These are phyloP conservation scores for Candida vartiovaarae DNA, from an alignment of 805 yeast genomes.

Conservation along the genomic window DNA sequence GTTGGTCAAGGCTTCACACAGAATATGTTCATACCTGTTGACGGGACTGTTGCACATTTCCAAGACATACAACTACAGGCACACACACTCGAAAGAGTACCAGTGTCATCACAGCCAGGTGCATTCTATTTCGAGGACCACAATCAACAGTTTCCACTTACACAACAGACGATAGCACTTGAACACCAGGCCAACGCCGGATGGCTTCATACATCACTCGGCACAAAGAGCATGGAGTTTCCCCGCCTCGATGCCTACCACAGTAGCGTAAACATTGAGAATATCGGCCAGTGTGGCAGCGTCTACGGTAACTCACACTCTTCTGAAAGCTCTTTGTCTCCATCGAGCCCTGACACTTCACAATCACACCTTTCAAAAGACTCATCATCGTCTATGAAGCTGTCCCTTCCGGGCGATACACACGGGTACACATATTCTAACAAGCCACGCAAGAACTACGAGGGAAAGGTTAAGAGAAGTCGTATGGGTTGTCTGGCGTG, in stretches of 20 bases:
- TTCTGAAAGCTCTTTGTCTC: conserved; percentile 2
- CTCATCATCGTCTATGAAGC: conserved; percentile 4
- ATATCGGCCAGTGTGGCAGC: too few relatives aligned
- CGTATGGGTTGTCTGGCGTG: conserved; percentile 76
- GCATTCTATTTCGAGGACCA: too few relatives aligned
- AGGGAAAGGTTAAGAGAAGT: conserved; percentile 34
- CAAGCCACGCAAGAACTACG: conserved; percentile 1
- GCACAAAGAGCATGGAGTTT: neutral
- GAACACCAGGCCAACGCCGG: too few relatives aligned
- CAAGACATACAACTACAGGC: too few relatives aligned
- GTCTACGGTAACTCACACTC: conserved; percentile 2
- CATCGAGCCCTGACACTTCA: neutral
- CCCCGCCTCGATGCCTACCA: neutral
- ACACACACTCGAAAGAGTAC: too few relatives aligned
- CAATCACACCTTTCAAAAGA: conserved; percentile 6
- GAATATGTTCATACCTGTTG: too few relatives aligned
- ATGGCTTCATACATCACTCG: too few relatives aligned
- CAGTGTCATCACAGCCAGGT: too few relatives aligned
- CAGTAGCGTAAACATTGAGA: neutral
- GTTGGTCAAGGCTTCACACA: too few relatives aligned
- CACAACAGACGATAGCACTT: too few relatives aligned
- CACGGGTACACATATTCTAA: conserved; percentile 5
- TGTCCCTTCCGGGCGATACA: conserved; percentile 2
- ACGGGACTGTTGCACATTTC: too few relatives aligned
- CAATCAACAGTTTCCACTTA: too few relatives aligned